phyloP scores from a whole-genome alignment of 345 rosid species.

The Eucalyptus lansdowneana region DNA sequence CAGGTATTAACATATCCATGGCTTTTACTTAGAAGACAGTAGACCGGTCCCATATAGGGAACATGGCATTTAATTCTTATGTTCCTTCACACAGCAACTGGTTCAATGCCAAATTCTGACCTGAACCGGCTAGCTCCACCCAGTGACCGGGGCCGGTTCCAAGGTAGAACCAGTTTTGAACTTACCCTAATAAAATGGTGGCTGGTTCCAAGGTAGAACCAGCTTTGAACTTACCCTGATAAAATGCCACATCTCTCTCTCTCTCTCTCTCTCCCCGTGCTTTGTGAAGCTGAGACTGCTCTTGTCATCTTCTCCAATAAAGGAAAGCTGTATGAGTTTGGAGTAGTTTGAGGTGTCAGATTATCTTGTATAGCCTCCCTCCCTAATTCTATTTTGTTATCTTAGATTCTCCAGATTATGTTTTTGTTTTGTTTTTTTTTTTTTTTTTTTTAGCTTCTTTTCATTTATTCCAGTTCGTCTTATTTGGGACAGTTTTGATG shows the following conservation, averaged over 20 bases:
- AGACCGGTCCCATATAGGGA: not conserved
- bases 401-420: not conserved
- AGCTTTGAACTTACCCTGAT: not conserved
- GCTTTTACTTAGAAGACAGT: not conserved
- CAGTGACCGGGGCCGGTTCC: not conserved
- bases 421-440: not conserved
- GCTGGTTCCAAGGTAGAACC: not conserved
- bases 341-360: slow-evolving; percentile 73
- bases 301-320: slow-evolving; percentile 99
- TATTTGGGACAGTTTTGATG: not conserved
- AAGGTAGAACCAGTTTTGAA: not conserved
- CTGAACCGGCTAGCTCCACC: not conserved
- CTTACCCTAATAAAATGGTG: not conserved
- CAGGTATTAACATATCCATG: not conserved
- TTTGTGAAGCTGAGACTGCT: slow-evolving; percentile 91
- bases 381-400: not conserved
- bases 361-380: not conserved
- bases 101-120: not conserved
- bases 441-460: not conserved
- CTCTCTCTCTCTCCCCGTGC: slow-evolving; percentile 10
- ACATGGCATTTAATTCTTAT: not conserved
- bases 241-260: not conserved
- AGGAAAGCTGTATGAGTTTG: slow-evolving; percentile 98
- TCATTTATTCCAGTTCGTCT: not conserved
- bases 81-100: not conserved